Percentiles rank a stretch among this genome's conserved stretches.
These are phyloP conservation scores for Graphilbum fragrans DNA, from an alignment of 2,329 filamentous ascomycete genomes.

Conservation along the genomic window DNA sequence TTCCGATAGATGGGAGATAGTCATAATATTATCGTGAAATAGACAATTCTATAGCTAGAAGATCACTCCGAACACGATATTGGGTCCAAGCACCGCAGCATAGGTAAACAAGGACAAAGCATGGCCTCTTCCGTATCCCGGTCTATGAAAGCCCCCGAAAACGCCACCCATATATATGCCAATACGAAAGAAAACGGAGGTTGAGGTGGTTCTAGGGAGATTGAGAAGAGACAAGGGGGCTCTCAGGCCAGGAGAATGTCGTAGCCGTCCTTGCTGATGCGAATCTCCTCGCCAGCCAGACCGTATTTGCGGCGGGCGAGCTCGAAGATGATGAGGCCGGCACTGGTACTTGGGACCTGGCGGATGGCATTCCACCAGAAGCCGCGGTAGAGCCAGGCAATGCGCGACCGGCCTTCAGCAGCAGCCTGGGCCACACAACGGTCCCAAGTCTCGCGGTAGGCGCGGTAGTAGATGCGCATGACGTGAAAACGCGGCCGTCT, in stretches of 20 bases:
- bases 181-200: no score
- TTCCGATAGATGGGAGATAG: no score
- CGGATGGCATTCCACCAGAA: constrained; percentile 63
- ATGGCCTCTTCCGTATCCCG: no score
- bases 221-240: background rate
- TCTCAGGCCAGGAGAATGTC: constrained; percentile 47
- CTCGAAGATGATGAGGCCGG: constrained; percentile 69
- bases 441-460: constrained; percentile 55
- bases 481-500: constrained; percentile 33
- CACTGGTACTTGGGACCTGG: constrained; percentile 66
- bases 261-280: constrained; percentile 57
- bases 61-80: no score
- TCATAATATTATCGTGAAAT: no score
- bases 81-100: no score
- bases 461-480: constrained; percentile 54
- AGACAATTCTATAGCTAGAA: no score
- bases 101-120: no score
- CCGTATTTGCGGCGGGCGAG: constrained; percentile 63
- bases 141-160: no score
- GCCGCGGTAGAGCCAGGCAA: constrained; percentile 55
- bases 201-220: no score
- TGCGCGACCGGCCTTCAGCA: constrained; percentile 40
- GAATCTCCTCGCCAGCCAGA: constrained; percentile 45
- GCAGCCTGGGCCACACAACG: constrained; percentile 47
- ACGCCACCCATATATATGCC: no score